These are phyloP conservation scores for Pseudomonodictys pantanalensis DNA, from an alignment of 495 filamentous ascomycete species.

Conservation along the genomic window DNA sequence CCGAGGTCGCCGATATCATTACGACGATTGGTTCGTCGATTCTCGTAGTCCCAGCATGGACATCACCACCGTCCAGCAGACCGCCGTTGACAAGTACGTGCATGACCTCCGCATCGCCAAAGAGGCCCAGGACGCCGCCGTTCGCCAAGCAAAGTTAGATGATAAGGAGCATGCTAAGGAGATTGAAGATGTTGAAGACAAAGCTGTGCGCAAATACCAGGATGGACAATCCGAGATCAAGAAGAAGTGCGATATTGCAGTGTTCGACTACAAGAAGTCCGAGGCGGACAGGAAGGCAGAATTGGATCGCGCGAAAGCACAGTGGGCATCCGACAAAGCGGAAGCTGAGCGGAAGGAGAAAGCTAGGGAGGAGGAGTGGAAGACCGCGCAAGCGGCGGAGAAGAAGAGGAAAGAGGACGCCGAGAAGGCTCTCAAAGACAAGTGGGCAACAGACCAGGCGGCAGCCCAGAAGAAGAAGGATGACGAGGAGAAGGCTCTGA, in stretches of 20 bases:
- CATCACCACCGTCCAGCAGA: no score
- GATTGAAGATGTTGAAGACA: neutral
- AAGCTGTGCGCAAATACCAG: neutral
- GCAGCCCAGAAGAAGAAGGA: neutral
- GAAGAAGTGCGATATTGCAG: neutral
- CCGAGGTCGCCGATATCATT: neutral
- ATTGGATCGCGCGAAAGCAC: neutral
- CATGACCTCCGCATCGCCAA: no score
- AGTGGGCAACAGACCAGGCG: neutral
- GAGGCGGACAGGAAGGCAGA: neutral
- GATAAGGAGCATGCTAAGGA: neutral
- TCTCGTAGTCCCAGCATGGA: no score
- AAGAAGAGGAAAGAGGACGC: neutral
- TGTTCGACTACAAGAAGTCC: neutral
- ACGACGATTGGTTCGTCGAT: no score
- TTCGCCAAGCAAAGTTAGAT: neutral
- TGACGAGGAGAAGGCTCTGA: neutral
- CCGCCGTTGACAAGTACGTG: no score
- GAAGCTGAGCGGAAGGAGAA: neutral
- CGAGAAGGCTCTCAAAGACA: neutral
- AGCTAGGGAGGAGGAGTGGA: neutral
- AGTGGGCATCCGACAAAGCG: no score
- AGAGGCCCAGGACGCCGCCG: neutral
- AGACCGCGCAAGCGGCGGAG: neutral
- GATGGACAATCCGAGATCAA: neutral